Evolutionary conservation across 176 grass and related monocot species (phyloP).

Genomic region (Puya raimondii): DNA sequence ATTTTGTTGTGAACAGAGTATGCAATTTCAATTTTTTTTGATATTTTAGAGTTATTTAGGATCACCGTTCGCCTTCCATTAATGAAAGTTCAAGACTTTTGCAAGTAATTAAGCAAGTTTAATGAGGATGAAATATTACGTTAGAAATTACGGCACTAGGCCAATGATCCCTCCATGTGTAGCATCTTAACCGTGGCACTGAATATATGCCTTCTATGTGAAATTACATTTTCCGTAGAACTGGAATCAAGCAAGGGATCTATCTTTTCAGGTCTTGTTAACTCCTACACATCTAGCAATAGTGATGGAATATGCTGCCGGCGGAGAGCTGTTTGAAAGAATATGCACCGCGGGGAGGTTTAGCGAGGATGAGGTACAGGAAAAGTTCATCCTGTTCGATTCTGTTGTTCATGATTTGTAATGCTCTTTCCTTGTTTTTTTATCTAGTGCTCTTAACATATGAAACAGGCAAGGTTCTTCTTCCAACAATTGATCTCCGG

Average conservation of each 20-base stretch:
- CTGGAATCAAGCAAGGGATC: conserved; percentile 26
- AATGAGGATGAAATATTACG: no score
- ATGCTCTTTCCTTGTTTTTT: conserved; percentile 8
- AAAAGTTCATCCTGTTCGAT: neutral
- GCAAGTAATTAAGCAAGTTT: no score
- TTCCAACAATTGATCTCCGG: conserved; percentile 96
- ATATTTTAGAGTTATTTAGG: no score
- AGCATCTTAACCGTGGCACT: no score
- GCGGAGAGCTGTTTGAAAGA: conserved; percentile 85
- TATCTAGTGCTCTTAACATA: conserved; percentile 5
- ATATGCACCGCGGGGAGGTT: conserved; percentile 89
- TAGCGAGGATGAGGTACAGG: conserved; percentile 85
- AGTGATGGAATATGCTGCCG: conserved; percentile 99
- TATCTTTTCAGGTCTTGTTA: conserved; percentile 84
- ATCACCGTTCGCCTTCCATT: no score
- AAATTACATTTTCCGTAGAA: conserved; percentile 12
- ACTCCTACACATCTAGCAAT: conserved; percentile 99
- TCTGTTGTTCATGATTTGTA: neutral
- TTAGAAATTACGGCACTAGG: no score
- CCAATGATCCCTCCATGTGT: no score
- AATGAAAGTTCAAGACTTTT: no score
- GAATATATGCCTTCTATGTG: neutral
- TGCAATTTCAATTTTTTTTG: no score
- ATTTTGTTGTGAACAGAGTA: no score
- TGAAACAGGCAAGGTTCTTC: conserved; percentile 81